These are phyloP conservation scores for Pachysolen tannophilus DNA, from an alignment of 805 yeast species.

Conservation along the genomic window DNA sequence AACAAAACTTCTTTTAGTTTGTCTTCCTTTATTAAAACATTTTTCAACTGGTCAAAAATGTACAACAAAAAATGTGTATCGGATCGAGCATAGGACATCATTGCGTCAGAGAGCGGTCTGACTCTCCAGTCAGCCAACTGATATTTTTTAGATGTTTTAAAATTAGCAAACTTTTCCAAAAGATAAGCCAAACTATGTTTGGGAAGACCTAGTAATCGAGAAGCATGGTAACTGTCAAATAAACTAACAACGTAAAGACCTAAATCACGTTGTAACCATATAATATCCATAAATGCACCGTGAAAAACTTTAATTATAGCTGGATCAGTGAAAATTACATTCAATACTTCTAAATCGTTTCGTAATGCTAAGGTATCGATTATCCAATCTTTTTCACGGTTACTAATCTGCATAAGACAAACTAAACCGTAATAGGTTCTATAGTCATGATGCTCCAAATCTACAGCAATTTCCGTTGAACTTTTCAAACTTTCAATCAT, in stretches of 20 bases:
- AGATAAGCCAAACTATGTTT: slow-evolving; percentile 79
- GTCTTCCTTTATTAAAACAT: slow-evolving; percentile 43
- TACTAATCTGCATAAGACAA: slow-evolving; percentile 87
- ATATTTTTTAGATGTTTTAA: slow-evolving; percentile 86
- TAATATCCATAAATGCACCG: slow-evolving; percentile 95
- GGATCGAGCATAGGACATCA: slow-evolving; percentile 83
- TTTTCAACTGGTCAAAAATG: slow-evolving; percentile 69
- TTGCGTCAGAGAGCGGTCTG: slow-evolving; percentile 70
- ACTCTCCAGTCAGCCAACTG: slow-evolving; percentile 96
- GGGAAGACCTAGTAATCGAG: slow-evolving; percentile 71
- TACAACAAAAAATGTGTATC: slow-evolving; percentile 89
- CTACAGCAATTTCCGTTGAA: slow-evolving; percentile 73
- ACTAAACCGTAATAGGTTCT: slow-evolving; percentile 87
- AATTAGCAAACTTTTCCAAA: slow-evolving; percentile 70
- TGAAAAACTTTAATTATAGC: slow-evolving; percentile 79
- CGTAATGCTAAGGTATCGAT: slow-evolving; percentile 79
- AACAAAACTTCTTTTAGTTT: slow-evolving; percentile 55
- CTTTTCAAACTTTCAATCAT: slow-evolving; percentile 48
- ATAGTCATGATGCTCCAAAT: slow-evolving; percentile 92
- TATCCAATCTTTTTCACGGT: slow-evolving; percentile 74
- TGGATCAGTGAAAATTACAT: slow-evolving; percentile 77
- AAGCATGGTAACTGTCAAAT: slow-evolving; percentile 91
- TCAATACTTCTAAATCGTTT: slow-evolving; percentile 59
- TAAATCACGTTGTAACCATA: slow-evolving; percentile 93
- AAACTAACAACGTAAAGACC: slow-evolving; percentile 85